A percentile compares a stretch with the other conserved stretches of the same genome.
These are phyloP conservation scores for Hypoxylon sp. DNA, from an alignment of 2,329 filamentous ascomycete species.

Conservation along the genomic window DNA sequence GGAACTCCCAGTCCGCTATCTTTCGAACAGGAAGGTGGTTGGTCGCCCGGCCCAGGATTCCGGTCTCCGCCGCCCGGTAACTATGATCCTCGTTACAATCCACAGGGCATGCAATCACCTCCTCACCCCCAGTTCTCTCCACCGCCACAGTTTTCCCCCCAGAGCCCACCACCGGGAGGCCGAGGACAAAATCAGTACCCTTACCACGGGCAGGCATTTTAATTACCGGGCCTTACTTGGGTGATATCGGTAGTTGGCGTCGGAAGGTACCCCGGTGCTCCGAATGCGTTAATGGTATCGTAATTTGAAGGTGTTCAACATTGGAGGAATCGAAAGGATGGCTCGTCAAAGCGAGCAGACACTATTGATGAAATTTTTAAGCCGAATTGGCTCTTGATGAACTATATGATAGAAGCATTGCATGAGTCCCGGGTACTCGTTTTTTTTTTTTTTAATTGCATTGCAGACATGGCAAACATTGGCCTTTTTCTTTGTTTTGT, in stretches of 20 bases:
- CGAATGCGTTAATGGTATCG: slow-evolving; percentile 11
- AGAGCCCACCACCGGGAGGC: slow-evolving; percentile 45
- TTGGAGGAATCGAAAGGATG: slow-evolving; percentile 3
- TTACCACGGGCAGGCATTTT: slow-evolving; percentile 54
- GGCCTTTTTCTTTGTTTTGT: slow-evolving; percentile 18
- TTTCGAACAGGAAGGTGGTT: slow-evolving; percentile 56
- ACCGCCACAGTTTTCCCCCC: slow-evolving; percentile 39
- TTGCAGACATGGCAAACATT: slow-evolving; percentile 17
- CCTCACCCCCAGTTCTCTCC: slow-evolving; percentile 44
- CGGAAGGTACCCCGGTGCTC: not conserved
- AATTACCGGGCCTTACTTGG: slow-evolving; percentile 19
- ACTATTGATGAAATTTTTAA: slow-evolving; percentile 22
- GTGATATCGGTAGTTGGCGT: not conserved
- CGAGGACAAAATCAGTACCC: slow-evolving; percentile 39
- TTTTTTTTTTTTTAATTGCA: slow-evolving; percentile 22
- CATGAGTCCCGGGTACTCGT: slow-evolving; percentile 35
- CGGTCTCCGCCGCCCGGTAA: slow-evolving; percentile 50
- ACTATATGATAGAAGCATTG: slow-evolving; percentile 37
- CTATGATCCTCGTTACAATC: slow-evolving; percentile 50
- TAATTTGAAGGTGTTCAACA: not conserved
- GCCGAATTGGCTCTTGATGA: slow-evolving; percentile 20
- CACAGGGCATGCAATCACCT: slow-evolving; percentile 47
- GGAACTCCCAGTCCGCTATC: slow-evolving; percentile 50
- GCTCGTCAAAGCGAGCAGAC: slow-evolving; percentile 7
- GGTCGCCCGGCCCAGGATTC: slow-evolving; percentile 49